phyloP scores from a whole-genome alignment of 768 basidiomycete species.

The Lactifluus rugatus region DNA sequence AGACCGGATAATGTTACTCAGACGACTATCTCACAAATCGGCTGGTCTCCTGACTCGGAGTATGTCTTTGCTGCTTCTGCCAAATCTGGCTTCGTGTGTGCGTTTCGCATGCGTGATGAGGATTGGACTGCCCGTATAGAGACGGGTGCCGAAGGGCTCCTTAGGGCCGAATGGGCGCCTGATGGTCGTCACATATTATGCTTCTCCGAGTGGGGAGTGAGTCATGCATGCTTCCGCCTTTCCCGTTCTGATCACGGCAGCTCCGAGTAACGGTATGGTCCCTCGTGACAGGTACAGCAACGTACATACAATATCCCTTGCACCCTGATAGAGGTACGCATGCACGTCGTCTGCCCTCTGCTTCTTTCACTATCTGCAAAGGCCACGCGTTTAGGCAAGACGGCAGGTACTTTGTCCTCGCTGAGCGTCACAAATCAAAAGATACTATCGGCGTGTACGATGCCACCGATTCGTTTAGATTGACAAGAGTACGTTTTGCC shows the following conservation, averaged over 20 bases:
- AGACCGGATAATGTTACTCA: conserved; percentile 28
- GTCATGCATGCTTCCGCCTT: conserved; percentile 26
- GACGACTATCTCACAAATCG: conserved; percentile 57
- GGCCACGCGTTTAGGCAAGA: conserved; percentile 74
- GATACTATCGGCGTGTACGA: conserved; percentile 86
- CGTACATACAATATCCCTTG: conserved; percentile 78
- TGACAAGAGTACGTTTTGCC: conserved; percentile 53
- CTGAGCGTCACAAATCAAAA: conserved; percentile 84
- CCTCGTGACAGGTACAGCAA: conserved; percentile 60
- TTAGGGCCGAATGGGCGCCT: conserved; percentile 84
- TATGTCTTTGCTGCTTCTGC: conserved; percentile 74
- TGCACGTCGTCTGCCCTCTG: neutral
- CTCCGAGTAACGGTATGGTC: conserved; percentile 84
- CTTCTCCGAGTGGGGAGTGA: conserved; percentile 90
- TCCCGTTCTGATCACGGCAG: conserved; percentile 31
- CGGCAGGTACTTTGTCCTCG: conserved; percentile 75
- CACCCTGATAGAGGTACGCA: conserved; percentile 65
- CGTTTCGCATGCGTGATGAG: conserved; percentile 74
- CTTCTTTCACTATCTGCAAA: conserved; percentile 23
- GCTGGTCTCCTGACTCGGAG: conserved; percentile 85
- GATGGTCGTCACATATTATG: conserved; percentile 76
- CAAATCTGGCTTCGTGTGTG: conserved; percentile 59
- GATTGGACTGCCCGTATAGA: conserved; percentile 71
- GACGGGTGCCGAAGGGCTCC: conserved; percentile 74
- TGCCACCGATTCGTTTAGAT: conserved; percentile 52